Conservation (phyloP, 1,284 basidiomycete species). For the Fomes fomentarius region DNA sequence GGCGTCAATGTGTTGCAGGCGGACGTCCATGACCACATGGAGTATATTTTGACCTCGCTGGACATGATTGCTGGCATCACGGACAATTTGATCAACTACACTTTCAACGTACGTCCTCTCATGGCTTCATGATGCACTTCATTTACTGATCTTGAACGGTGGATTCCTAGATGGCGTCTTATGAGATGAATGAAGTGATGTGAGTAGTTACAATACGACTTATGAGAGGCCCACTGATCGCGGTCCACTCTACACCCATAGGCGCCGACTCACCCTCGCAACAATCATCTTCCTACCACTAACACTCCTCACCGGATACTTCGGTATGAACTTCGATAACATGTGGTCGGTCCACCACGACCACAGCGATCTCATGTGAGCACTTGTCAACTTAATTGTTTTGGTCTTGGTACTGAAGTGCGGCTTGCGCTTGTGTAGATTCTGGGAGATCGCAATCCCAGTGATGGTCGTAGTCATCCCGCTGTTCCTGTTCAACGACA, state of each 20-base stretch:
- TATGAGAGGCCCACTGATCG: neutral
- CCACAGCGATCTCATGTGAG: slow-evolving; percentile 57
- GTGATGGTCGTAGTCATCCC: slow-evolving; percentile 60
- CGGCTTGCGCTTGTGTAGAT: slow-evolving; percentile 41
- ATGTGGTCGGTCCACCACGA: slow-evolving; percentile 55
- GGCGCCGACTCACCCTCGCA: slow-evolving; percentile 60
- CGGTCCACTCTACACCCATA: slow-evolving; percentile 17
- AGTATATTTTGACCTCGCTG: slow-evolving; percentile 64
- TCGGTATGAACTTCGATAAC: slow-evolving; percentile 69
- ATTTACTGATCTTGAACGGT: slow-evolving; percentile 6
- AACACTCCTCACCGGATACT: slow-evolving; percentile 73
- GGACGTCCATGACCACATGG: slow-evolving; percentile 73
- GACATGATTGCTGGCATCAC: slow-evolving; percentile 71
- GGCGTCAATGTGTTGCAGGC: slow-evolving; percentile 42
- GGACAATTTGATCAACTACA: slow-evolving; percentile 72
- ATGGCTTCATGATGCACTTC: neutral
- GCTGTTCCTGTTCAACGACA: slow-evolving; percentile 57
- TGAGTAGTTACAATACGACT: slow-evolving; percentile 40
- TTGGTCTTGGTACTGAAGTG: neutral
- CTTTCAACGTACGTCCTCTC: slow-evolving; percentile 53
- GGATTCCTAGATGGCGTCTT: slow-evolving; percentile 56
- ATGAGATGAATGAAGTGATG: slow-evolving; percentile 76
- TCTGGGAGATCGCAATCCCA: slow-evolving; percentile 69
- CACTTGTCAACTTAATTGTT: neutral
- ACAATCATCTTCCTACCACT: slow-evolving; percentile 74